phyloP scores from a whole-genome alignment of 1,284 basidiomycete genomes.

The Pseudozyma sp. region DNA sequence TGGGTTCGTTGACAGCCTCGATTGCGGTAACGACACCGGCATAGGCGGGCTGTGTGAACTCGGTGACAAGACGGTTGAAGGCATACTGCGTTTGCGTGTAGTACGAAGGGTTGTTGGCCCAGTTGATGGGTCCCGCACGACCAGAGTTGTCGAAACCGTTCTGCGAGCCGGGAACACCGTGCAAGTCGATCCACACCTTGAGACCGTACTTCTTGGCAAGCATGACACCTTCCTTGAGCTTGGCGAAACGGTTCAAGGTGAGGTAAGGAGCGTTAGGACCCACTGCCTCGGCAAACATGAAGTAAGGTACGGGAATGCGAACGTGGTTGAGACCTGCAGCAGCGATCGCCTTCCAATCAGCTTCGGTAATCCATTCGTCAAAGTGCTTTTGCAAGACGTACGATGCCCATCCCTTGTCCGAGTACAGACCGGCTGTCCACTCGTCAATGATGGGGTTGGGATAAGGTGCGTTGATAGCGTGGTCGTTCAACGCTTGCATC shows the following conservation, averaged over 20 bases:
- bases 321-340: conserved; percentile 75
- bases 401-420: conserved; percentile 66
- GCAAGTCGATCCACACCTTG: conserved; percentile 83
- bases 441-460: conserved; percentile 76
- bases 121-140: conserved; percentile 76
- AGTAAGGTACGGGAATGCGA: conserved; percentile 85
- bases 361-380: conserved; percentile 84
- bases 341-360: conserved; percentile 77
- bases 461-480: conserved; percentile 58
- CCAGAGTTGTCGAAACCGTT: conserved; percentile 75
- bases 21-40: conserved; percentile 58
- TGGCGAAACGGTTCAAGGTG: conserved; percentile 78
- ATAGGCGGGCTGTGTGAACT: conserved; percentile 55
- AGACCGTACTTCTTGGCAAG: conserved; percentile 83
- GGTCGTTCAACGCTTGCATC: conserved; percentile 54
- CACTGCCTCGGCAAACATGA: conserved; percentile 84
- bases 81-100: conserved; percentile 79
- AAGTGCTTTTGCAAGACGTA: conserved; percentile 74
- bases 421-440: conserved; percentile 81
- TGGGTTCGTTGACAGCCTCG: conserved; percentile 66
- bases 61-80: conserved; percentile 73
- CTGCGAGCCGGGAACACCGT: conserved; percentile 71
- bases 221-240: conserved; percentile 75
- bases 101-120: conserved; percentile 79
- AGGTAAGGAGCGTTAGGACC: conserved; percentile 86